These are phyloP conservation scores for Begonia peltatifolia DNA, from an alignment of 306 rosid species.

Conservation along the genomic window DNA sequence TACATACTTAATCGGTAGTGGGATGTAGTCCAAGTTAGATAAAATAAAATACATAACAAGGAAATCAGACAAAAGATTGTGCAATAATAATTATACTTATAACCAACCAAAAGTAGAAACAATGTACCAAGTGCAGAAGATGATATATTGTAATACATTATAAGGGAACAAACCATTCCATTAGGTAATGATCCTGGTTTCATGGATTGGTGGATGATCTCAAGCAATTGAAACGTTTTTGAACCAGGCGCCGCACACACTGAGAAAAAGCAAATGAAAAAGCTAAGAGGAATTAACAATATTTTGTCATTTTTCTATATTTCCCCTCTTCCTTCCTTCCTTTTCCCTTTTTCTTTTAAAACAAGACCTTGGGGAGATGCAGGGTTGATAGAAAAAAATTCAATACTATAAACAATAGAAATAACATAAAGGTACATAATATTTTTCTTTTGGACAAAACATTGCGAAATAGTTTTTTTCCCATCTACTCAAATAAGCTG, in stretches of 20 bases:
- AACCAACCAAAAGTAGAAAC: too few relatives aligned
- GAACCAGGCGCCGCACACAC: constrained; percentile 99
- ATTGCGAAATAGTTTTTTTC: not conserved
- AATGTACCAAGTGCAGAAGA: not conserved
- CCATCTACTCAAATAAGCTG: not conserved
- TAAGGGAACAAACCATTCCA: constrained; percentile 62
- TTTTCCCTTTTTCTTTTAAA: too few relatives aligned
- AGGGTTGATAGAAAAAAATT: too few relatives aligned
- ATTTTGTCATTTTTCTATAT: too few relatives aligned
- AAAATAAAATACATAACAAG: not conserved
- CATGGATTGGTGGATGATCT: constrained; percentile 64
- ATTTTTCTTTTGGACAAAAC: too few relatives aligned
- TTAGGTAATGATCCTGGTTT: constrained; percentile 61
- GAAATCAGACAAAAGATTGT: constrained; percentile 1
- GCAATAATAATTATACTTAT: too few relatives aligned
- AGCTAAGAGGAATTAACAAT: too few relatives aligned
- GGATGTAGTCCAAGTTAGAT: constrained; percentile 1
- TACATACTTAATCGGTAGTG: constrained; percentile 9
- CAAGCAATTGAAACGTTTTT: constrained; percentile 94
- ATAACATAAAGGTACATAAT: too few relatives aligned
- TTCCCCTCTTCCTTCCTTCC: too few relatives aligned
- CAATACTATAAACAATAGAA: too few relatives aligned
- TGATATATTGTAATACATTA: not conserved
- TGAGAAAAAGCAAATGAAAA: constrained; percentile 17
- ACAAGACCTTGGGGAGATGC: too few relatives aligned